phyloP scores from a whole-genome alignment of 306 rosid species.

The Vigna reflexopilosa region DNA sequence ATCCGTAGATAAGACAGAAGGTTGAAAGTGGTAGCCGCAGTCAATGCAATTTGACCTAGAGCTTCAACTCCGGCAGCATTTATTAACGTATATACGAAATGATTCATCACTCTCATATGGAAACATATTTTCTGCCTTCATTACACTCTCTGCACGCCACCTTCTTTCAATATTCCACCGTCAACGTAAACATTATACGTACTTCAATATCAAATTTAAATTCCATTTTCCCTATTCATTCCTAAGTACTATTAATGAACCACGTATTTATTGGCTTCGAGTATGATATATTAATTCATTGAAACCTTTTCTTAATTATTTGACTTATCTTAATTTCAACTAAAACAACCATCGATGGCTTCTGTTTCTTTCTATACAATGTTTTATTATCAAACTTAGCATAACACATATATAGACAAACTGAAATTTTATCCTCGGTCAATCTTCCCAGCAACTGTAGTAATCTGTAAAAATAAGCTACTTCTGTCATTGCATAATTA shows the following conservation, averaged over 20 bases:
- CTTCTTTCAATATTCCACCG: constrained; percentile 35
- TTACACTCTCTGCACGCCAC: constrained; percentile 3
- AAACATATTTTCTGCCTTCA: constrained; percentile 37
- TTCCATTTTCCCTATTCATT: neutral
- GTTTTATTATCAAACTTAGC: neutral
- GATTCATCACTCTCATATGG: constrained; percentile 31
- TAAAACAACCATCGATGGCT: neutral
- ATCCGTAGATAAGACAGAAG: constrained; percentile 12
- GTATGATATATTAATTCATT: neutral
- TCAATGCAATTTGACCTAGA: constrained; percentile 40
- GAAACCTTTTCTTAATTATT: neutral
- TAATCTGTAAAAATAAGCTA: constrained; percentile 11
- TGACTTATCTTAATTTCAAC: neutral
- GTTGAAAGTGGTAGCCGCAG: constrained; percentile 37
- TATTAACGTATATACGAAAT: constrained; percentile 17
- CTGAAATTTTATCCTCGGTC: constrained; percentile 9
- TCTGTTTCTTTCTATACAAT: constrained; percentile 1
- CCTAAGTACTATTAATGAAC: neutral
- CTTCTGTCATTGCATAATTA: constrained; percentile 35
- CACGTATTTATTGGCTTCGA: neutral
- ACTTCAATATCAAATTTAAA: constrained; percentile 17
- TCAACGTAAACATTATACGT: constrained; percentile 18
- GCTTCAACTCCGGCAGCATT: constrained; percentile 37
- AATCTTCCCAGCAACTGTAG: constrained; percentile 10
- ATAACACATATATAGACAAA: neutral